A percentile compares a stretch with the other conserved stretches of the same genome.
These are phyloP conservation scores for Cruciata laevipes DNA, from an alignment of 257 asterid genomes.

Conservation along the genomic window DNA sequence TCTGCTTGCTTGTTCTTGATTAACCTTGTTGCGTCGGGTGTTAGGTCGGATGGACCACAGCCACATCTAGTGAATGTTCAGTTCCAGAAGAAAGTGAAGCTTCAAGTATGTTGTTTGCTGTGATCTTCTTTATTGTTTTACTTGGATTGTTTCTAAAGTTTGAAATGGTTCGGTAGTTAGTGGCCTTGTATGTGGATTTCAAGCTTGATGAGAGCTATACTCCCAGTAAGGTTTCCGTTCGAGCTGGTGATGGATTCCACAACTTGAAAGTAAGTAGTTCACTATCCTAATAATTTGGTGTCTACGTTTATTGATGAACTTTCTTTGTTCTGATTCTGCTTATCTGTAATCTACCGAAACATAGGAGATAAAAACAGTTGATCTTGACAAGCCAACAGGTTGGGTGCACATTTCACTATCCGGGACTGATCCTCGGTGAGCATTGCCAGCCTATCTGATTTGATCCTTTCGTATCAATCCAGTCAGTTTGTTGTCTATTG, in stretches of 20 bases:
- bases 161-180: constrained; percentile 29
- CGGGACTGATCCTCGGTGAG: constrained; percentile 85
- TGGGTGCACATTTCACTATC: constrained; percentile 87
- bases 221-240: constrained; percentile 79
- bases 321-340: constrained; percentile 8
- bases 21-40: constrained; percentile 6
- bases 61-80: constrained; percentile 93
- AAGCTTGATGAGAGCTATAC: constrained; percentile 98
- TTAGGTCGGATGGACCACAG: constrained; percentile 94
- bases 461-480: constrained; percentile 5
- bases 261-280: constrained; percentile 66
- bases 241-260: constrained; percentile 96
- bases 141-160: neutral
- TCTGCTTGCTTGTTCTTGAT: neutral
- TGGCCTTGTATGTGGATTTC: constrained; percentile 77
- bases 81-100: constrained; percentile 89
- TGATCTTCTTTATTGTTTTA: neutral
- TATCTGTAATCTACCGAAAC: constrained; percentile 11
- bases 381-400: constrained; percentile 83
- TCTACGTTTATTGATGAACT: neutral
- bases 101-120: constrained; percentile 34
- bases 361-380: constrained; percentile 84
- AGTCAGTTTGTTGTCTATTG: neutral
- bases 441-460: constrained; percentile 11
- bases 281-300: no score